A percentile compares a stretch with the other conserved stretches of the same genome.
Conservation (phyloP, 495 filamentous ascomycete genomes). For the Bryoglossum gracile region DNA sequence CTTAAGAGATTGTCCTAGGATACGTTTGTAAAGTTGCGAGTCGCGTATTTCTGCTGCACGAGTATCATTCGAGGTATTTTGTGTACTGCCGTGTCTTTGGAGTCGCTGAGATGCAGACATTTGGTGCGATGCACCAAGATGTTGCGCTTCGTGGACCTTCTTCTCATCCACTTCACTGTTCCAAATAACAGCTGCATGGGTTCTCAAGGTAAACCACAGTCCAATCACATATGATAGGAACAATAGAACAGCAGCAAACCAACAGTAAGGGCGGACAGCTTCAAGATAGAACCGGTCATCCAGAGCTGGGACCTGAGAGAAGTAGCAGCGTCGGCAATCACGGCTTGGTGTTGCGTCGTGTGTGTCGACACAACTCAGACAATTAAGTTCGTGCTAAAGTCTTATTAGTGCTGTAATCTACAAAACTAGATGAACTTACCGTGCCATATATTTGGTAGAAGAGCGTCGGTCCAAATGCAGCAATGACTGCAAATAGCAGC, state of each 20-base stretch:
- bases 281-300: slow-evolving; percentile 80
- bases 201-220: slow-evolving; percentile 91
- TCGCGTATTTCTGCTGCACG: slow-evolving; percentile 59
- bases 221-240: slow-evolving; percentile 94
- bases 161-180: slow-evolving; percentile 82
- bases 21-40: slow-evolving; percentile 84
- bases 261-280: slow-evolving; percentile 90
- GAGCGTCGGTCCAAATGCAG: slow-evolving; percentile 94
- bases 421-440: slow-evolving; percentile 40
- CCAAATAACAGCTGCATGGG: slow-evolving; percentile 97
- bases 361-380: slow-evolving; percentile 61
- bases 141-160: slow-evolving; percentile 41
- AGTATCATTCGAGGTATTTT: slow-evolving; percentile 23
- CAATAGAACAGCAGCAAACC: slow-evolving; percentile 72
- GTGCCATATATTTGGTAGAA: slow-evolving; percentile 99
- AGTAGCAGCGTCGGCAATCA: slow-evolving; percentile 91
- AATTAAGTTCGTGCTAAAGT: slow-evolving; percentile 80
- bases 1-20: slow-evolving; percentile 79
- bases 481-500: slow-evolving; percentile 94
- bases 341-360: slow-evolving; percentile 35
- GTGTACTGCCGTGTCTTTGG: slow-evolving; percentile 17
- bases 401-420: slow-evolving; percentile 25
- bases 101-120: slow-evolving; percentile 11
- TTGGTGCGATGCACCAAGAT: slow-evolving; percentile 25
- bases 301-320: slow-evolving; percentile 79